These are phyloP conservation scores for Hygrophorus russula DNA, from an alignment of 768 basidiomycete genomes.

Conservation along the genomic window DNA sequence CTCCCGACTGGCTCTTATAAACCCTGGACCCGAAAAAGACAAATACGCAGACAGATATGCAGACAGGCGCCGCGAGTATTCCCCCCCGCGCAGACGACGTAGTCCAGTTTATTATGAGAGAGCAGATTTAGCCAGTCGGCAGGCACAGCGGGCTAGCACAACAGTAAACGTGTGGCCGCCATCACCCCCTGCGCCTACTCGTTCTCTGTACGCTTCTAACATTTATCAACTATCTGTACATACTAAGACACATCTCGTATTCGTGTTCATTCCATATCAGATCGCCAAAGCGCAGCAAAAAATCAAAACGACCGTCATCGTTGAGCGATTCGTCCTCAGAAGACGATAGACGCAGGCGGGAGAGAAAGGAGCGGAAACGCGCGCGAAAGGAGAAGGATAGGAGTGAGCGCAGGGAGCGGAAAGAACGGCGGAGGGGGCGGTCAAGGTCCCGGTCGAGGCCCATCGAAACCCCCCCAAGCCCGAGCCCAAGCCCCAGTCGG, in stretches of 20 bases:
- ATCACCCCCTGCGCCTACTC: slow-evolving; percentile 61
- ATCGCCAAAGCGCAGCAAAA: slow-evolving; percentile 46
- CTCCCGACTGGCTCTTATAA: slow-evolving; percentile 35
- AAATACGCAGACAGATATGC: neutral
- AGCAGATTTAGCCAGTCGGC: slow-evolving; percentile 37
- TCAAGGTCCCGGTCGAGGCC: slow-evolving; percentile 14
- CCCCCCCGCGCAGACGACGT: neutral
- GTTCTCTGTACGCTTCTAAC: slow-evolving; percentile 36
- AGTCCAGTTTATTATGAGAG: slow-evolving; percentile 2
- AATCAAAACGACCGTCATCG: slow-evolving; percentile 41
- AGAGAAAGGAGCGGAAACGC: slow-evolving; percentile 52
- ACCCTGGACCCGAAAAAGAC: neutral
- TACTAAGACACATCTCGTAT: neutral
- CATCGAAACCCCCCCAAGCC: slow-evolving; percentile 22
- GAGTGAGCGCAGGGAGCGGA: slow-evolving; percentile 26
- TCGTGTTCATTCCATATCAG: slow-evolving; percentile 23
- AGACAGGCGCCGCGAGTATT: neutral
- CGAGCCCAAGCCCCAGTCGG: slow-evolving; percentile 15
- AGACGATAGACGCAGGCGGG: slow-evolving; percentile 43
- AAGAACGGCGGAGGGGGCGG: slow-evolving; percentile 19
- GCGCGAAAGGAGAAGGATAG: slow-evolving; percentile 34
- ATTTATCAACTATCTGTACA: neutral
- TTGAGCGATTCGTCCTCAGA: slow-evolving; percentile 39
- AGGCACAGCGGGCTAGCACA: slow-evolving; percentile 49
- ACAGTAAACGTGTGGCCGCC: slow-evolving; percentile 68